Base-by-base conservation (phyloP, 352 stramenopile species). In the Pythium apleroticum region DNA sequence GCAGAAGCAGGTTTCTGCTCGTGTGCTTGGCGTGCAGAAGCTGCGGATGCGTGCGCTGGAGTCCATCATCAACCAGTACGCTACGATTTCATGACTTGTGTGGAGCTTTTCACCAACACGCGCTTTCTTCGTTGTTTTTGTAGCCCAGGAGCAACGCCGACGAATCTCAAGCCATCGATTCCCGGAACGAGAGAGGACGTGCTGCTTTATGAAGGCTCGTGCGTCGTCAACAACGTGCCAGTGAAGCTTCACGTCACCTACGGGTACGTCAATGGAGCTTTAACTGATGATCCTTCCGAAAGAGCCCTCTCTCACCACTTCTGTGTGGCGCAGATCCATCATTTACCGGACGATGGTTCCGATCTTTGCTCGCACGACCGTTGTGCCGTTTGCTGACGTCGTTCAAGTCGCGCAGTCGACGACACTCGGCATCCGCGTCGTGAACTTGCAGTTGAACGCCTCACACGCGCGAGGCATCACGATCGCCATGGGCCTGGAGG, bases 341-440 rank as follows among this genome's bases (percentile, higher is more conserved):
- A 77, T 93, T 63, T 91, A 88, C 65, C 82, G 83, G 17, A 85
- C 81, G 15, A 84, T 93, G 85, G 74, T 93, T 25, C 85, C 85
- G 17, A 60, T 93, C 25, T 90, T 93, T 57, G 76, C 81, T 8
- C 80, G 75, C 24, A 93, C 80, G 27, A 89, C 78, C 0, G 70
- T 88, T 41, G 48, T 91, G 52, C 66, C 83, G 2, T 88, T 93
- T 48, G 62, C 72, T 19, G 81, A 91, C 60, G 68, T 93, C 3
- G 57, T 75, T 17, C 72, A 75, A 28, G 75, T 93, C 43, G 46
- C 39, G 6, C 76, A 86, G 54, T 87, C 83, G 12, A 83, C 78
- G 8, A 76, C 83, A 25, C 83, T 88, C 37, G 81, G 85, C 19
- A 89, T 93, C 27, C 83, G 84, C 15, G 80, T 90, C 20, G 66